Base-by-base conservation (phyloP, 2,329 filamentous ascomycete genomes). In the Diaporthe humulicola region DNA sequence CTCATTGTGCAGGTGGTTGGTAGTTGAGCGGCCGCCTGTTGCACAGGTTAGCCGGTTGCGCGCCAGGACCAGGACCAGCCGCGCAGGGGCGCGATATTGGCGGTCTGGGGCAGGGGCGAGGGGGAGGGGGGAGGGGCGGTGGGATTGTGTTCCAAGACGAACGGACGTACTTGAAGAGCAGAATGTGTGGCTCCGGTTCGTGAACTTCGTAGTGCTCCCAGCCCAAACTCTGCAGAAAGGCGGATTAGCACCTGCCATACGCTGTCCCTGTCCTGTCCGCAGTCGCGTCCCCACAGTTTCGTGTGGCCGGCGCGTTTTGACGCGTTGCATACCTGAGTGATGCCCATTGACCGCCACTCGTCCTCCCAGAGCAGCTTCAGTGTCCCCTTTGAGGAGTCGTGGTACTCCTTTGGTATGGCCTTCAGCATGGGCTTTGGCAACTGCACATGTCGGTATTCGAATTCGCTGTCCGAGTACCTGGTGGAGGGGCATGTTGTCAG, bases 201-300 rank as follows among this genome's bases (percentile, higher is more conserved):
- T 99, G 97, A 72, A 99, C 97, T 85, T 99, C 97, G 83, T 99
- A 99, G 85, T 99, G 97, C 84, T 98, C 96, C 97, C 97, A 99
- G 74, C 97, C 97, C 81, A 99, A 88, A 88, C 96, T 98, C 96
- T 98, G 82, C 67, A 58, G 25, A 45, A 22, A 33, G 70, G 17
- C 25, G 19, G 17, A 58, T 30, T 74, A 76, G 72, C 48, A 57
- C 17, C 48, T 28, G n/a, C 42, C 42, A 33, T 64, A 30, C 17
- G 40, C 58, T 56, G 69, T 79, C 52, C 78, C 77, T 30, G 56
- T 67, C 52, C 58, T 30, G n/a, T 30, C 12, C 3, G 19, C 15
- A 36, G 70, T 71, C 73, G 40, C 28, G 66, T 58, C 38, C 48
- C 66, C 70, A 72, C 42, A 50, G 56, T 52, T 45, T 33, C 48